These are phyloP conservation scores for Tuber indicum DNA, from an alignment of 495 filamentous ascomycete genomes.

Conservation along the genomic window DNA sequence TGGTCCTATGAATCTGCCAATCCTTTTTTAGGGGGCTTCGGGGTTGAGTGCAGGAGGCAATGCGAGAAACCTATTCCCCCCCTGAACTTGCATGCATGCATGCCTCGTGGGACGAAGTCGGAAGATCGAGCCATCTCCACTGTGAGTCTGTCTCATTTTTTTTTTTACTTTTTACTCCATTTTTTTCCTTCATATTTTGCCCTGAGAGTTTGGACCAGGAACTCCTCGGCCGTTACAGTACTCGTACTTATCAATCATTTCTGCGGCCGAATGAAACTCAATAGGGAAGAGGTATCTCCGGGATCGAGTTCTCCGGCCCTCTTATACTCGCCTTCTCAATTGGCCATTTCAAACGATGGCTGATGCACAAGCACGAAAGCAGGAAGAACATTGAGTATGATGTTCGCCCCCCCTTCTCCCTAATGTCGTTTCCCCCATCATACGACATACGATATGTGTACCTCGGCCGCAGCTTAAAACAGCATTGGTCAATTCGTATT, in stretches of 20 bases:
- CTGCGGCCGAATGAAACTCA: not conserved
- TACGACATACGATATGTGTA: not conserved
- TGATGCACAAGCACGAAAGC: not conserved
- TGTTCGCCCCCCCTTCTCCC: not conserved
- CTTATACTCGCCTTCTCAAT: not conserved
- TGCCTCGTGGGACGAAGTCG: conserved; percentile 2
- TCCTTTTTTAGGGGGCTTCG: not conserved
- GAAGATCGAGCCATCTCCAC: not conserved
- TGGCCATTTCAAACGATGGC: not conserved
- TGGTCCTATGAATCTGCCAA: not conserved
- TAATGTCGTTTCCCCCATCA: not conserved
- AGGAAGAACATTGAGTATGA: not conserved
- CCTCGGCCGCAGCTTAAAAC: not conserved
- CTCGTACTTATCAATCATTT: not conserved
- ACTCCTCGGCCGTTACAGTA: not conserved
- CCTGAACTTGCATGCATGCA: not conserved
- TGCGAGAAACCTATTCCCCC: not conserved
- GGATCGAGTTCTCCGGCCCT: not conserved
- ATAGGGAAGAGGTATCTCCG: not conserved
- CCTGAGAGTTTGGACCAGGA: not conserved
- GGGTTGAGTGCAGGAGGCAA: not conserved
- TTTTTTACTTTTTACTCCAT: not conserved
- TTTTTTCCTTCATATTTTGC: not conserved
- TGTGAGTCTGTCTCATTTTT: not conserved
- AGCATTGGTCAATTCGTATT: not conserved